Conservation (phyloP, 2,329 filamentous ascomycete genomes). For the Alternaria postmessia region DNA sequence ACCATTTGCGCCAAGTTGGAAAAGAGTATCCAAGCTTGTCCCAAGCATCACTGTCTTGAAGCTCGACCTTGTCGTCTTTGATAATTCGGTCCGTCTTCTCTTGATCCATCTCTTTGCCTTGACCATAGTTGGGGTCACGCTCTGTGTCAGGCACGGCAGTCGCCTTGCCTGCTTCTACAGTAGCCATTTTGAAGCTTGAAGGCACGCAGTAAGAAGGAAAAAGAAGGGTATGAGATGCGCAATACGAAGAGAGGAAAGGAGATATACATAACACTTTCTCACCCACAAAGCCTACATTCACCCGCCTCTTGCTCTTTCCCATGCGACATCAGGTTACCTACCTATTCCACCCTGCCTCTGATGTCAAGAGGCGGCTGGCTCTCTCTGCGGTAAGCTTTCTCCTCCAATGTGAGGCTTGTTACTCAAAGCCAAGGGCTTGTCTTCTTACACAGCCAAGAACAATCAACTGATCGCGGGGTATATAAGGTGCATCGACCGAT, state of each 20-base stretch:
- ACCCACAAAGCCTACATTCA: neutral
- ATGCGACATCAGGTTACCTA: constrained; percentile 4
- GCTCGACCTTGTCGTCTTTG: constrained; percentile 39
- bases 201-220: neutral
- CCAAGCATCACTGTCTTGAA: constrained; percentile 53
- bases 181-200: constrained; percentile 13
- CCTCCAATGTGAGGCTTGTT: constrained; percentile 28
- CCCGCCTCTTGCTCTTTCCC: neutral
- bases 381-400: constrained; percentile 18
- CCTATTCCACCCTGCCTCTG: constrained; percentile 14
- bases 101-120: constrained; percentile 23
- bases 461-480: constrained; percentile 16
- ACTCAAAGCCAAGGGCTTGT: constrained; percentile 24
- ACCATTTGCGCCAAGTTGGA: constrained; percentile 56
- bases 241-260: neutral
- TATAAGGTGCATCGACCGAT: constrained; percentile 22
- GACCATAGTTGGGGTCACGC: constrained; percentile 28
- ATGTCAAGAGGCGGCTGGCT: constrained; percentile 26
- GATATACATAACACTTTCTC: constrained; percentile 1
- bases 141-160: constrained; percentile 37
- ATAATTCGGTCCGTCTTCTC: constrained; percentile 33
- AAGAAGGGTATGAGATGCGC: neutral
- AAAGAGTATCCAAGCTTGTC: constrained; percentile 57
- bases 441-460: constrained; percentile 18
- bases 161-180: constrained; percentile 17